Base-by-base conservation (phyloP, 2,329 filamentous ascomycete genomes). In the Fonsecaea multimorphosa region DNA sequence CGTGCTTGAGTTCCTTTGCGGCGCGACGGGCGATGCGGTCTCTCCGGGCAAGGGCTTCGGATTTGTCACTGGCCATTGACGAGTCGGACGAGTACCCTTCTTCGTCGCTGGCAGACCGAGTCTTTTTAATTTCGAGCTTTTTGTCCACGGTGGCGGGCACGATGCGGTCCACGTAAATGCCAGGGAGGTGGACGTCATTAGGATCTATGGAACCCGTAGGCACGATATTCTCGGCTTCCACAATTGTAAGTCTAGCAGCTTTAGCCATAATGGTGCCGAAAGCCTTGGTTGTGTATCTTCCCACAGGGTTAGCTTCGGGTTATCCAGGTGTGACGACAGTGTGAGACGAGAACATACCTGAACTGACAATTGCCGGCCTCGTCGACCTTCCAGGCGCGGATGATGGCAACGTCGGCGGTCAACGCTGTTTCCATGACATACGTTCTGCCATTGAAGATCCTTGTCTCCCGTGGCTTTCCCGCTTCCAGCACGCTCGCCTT, bases 221-320 rank as follows among this genome's bases (percentile, higher is more conserved):
- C 59, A 96, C 92, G 65, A 96, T 92, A 68, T 94, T 85, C 74
- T 96, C 92, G 1, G 92, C 92, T 76, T 96, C 92, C 40, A 95
- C 91, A 46, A 96, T 93, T 29, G 91, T 89, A 44, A 91, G 74
- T 55, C 85, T 86, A 0, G 91, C 92, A 0, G 91, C 91, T 78
- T 94, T 93, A 66, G 90, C 92, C 90, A 93, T 92, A 68, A 91
- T 84, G 5, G 87, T 85, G 1, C 87, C 89, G 69, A 92, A 93
- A 0, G 89, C 87, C 75, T 91, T 91, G 34, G 90, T 92, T 0
- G 90, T 90, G 77, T 78, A 90, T 64, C 65, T 67, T 5, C 11
- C 22, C 2, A 14, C 9, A 5, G 12, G 3, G 11, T 49, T 24
- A 49, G 22, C 44, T 12, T 11, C 2, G 19, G 14, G 19, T 24